Conservation (phyloP, 2,329 filamentous ascomycete genomes). For the Trematosphaeria pertusa region DNA sequence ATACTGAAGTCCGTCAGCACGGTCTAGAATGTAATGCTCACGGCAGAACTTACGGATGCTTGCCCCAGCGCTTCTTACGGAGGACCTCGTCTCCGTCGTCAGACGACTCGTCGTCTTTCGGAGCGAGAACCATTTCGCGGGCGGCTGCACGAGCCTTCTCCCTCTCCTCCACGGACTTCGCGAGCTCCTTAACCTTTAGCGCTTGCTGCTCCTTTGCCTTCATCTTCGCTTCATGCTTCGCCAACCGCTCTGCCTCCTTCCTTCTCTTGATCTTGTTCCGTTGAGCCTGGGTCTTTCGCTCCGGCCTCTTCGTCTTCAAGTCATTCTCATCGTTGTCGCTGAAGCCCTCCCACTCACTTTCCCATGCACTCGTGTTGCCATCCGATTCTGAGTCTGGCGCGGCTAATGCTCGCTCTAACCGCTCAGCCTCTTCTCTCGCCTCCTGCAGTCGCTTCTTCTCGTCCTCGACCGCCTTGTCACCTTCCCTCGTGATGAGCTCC, state of each 20-base stretch:
- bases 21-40: no score
- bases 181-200: constrained; percentile 73
- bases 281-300: constrained; percentile 85
- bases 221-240: constrained; percentile 77
- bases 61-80: constrained; percentile 75
- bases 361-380: constrained; percentile 94
- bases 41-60: constrained; percentile 60
- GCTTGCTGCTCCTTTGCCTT: constrained; percentile 76
- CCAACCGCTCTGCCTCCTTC: constrained; percentile 82
- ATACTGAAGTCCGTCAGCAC: constrained; percentile 57
- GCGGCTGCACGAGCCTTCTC: constrained; percentile 55
- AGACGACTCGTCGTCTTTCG: constrained; percentile 33
- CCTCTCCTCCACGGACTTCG: constrained; percentile 66
- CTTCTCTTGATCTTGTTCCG: constrained; percentile 86
- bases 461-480: constrained; percentile 77
- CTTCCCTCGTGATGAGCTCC: constrained; percentile 74
- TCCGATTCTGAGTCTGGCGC: constrained; percentile 76
- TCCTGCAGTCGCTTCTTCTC: constrained; percentile 76
- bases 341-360: constrained; percentile 75
- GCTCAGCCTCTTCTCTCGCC: constrained; percentile 71
- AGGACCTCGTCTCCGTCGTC: constrained; percentile 56
- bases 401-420: constrained; percentile 72
- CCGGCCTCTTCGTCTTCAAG: constrained; percentile 74
- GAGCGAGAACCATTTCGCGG: constrained; percentile 30
- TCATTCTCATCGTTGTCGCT: constrained; percentile 60